Evolutionary conservation across 1,139 yeast genomes (phyloP), one percentile per base, ranked within the genome.

Genomic region (Diutina neorugosa): DNA sequence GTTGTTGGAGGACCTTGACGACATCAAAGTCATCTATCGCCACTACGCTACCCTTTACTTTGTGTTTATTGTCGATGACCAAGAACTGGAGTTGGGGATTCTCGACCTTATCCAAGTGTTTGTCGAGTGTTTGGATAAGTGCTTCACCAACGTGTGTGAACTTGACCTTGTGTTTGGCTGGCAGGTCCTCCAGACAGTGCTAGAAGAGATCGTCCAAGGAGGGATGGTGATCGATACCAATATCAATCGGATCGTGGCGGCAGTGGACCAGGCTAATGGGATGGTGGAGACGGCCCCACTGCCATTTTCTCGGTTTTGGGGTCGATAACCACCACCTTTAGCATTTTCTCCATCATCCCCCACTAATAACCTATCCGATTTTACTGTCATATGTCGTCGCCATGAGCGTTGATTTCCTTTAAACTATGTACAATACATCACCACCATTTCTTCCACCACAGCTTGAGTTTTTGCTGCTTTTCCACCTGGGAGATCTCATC

Each of bases 141-240:
- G 98, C 66, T 93, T 93, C 68, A 83, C 84, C 58, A 91, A 91
- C 62, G 99, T 93, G 6, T 91, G 97, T 66, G 99, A 93, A 65
- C 75, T 93, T 59, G 98, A 93, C 66, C 74, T 93, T 60, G 97
- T 94, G 23, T 91, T 90, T 67, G 97, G 97, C 25, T 93, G 98
- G 97, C 97, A 93, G 67, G 95, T 90, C 14, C 71, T 93, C 48
- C 96, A 93, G 63, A 86, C 96, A 1, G 97, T 93, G 4, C 69
- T 93, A 54, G 93, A 86, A 63, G 98, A 94, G 62, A 86, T 93
- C 46, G 86, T 93, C 1, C 98, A 93, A 65, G 98, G 98, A 31
- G 99, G 99, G 0, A 85, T 94, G 95, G 98, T 93, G n/a, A 88
- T 94, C 44, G 98, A 93, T 65, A 91, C 98, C 1, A 89, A 85